Percentiles rank a stretch among this genome's conserved stretches.
These are phyloP conservation scores for Fusarium caatingaense DNA, from an alignment of 2,329 filamentous ascomycete species.

Conservation along the genomic window DNA sequence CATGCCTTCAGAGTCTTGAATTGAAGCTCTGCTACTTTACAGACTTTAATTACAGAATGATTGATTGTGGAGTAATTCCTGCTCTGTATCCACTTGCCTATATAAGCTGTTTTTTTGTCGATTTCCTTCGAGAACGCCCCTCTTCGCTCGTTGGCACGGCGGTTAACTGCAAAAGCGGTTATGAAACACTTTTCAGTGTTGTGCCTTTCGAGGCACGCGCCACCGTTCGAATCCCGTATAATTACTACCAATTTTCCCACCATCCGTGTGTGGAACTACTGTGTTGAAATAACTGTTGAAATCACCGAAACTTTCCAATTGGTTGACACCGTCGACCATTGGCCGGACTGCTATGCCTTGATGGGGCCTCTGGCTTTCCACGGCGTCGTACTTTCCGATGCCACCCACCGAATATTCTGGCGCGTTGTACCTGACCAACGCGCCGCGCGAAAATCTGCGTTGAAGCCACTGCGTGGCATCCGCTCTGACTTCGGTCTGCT, in stretches of 20 bases:
- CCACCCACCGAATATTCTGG: neutral
- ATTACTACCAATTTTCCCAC: constrained; percentile 26
- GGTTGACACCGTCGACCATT: too few relatives aligned
- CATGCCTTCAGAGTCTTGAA: neutral
- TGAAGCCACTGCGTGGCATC: neutral
- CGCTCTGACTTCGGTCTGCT: too few relatives aligned
- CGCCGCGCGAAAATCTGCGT: neutral
- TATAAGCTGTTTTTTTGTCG: fast-evolving
- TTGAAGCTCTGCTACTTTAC: neutral
- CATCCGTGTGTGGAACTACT: neutral
- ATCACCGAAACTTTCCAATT: too few relatives aligned
- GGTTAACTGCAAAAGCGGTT: neutral
- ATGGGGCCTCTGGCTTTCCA: neutral
- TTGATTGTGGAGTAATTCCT: neutral
- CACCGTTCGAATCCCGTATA: constrained; percentile 26
- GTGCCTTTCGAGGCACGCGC: neutral
- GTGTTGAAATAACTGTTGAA: too few relatives aligned
- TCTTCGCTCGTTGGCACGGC: constrained; percentile 1
- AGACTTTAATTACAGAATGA: neutral
- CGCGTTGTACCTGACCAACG: neutral
- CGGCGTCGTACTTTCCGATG: neutral
- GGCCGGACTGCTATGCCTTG: neutral
- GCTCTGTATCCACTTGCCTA: neutral
- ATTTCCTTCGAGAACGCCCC: neutral
- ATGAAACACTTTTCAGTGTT: neutral